phyloP scores from a whole-genome alignment of 2,329 filamentous ascomycete species.

The Magnaporthiopsis incrustans region DNA sequence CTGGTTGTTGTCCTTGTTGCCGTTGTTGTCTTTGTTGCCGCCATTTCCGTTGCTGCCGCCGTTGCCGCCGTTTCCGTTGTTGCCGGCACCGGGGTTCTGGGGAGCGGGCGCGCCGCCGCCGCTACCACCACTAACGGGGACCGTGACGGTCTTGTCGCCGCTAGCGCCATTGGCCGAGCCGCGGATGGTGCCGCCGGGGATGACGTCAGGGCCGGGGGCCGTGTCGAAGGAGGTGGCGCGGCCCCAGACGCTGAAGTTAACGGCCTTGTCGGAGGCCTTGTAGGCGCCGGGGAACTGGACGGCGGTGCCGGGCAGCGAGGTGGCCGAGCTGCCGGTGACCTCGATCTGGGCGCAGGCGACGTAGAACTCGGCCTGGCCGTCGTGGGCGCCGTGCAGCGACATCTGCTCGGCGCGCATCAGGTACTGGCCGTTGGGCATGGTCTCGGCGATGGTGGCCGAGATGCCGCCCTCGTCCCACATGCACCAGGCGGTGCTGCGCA shows the following conservation, averaged over 20 bases:
- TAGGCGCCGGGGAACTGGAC: constrained; percentile 30
- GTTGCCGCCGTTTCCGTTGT: background rate
- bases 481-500: constrained; percentile 6
- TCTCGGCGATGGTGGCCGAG: constrained; percentile 19
- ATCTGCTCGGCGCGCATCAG: constrained; percentile 36
- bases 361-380: constrained; percentile 22
- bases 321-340: constrained; percentile 17
- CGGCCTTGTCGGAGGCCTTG: constrained; percentile 29
- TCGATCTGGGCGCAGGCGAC: constrained; percentile 22
- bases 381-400: constrained; percentile 30
- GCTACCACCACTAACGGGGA: background rate
- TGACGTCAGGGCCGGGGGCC: constrained; percentile 30
- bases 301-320: constrained; percentile 10
- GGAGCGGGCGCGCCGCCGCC: background rate
- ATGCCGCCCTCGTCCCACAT: constrained; percentile 28
- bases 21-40: too few relatives aligned
- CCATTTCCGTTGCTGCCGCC: background rate
- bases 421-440: constrained; percentile 22
- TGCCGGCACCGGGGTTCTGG: too few relatives aligned
- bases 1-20: background rate
- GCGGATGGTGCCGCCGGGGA: constrained; percentile 25
- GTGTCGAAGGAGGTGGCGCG: constrained; percentile 18
- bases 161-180: constrained; percentile 26
- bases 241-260: constrained; percentile 14
- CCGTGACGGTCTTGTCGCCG: constrained; percentile 22